A percentile compares a stretch with the other conserved stretches of the same genome.
These are phyloP conservation scores for Trametes punicea DNA, from an alignment of 768 basidiomycete genomes.

Conservation along the genomic window DNA sequence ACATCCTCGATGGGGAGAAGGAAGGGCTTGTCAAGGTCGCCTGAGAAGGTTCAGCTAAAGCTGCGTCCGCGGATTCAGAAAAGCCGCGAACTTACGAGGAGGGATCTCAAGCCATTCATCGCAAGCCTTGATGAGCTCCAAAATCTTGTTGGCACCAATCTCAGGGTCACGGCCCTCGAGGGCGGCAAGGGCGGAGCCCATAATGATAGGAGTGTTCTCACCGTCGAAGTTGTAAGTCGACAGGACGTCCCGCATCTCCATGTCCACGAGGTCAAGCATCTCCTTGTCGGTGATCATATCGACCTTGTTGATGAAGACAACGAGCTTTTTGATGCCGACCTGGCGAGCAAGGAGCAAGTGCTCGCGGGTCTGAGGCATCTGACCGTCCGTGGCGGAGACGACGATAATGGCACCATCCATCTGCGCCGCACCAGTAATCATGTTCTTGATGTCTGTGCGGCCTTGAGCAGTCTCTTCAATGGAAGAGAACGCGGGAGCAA, in stretches of 20 bases:
- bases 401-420: conserved; percentile 97
- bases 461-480: conserved; percentile 11
- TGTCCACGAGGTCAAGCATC: conserved; percentile 99
- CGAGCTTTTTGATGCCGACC: conserved; percentile 95
- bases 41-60: conserved; percentile 34
- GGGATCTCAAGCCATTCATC: conserved; percentile 96
- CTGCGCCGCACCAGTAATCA: conserved; percentile 98
- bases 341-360: conserved; percentile 96
- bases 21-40: conserved; percentile 98
- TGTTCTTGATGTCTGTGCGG: conserved; percentile 84
- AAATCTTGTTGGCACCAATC: conserved; percentile 76
- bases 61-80: neutral
- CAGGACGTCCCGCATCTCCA: conserved; percentile 99
- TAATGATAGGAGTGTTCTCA: conserved; percentile 95
- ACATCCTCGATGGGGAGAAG: conserved; percentile 94
- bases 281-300: conserved; percentile 95
- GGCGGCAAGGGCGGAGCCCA: conserved; percentile 95
- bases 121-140: conserved; percentile 80
- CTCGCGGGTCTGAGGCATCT: conserved; percentile 99
- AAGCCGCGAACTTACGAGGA: conserved; percentile 53
- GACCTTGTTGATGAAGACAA: conserved; percentile 99
- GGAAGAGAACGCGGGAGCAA: conserved; percentile 15
- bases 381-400: conserved; percentile 97
- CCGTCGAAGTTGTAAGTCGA: conserved; percentile 93
- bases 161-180: conserved; percentile 82